phyloP scores from a whole-genome alignment of 306 rosid genomes.

The Amphicarpaea edgeworthii region DNA sequence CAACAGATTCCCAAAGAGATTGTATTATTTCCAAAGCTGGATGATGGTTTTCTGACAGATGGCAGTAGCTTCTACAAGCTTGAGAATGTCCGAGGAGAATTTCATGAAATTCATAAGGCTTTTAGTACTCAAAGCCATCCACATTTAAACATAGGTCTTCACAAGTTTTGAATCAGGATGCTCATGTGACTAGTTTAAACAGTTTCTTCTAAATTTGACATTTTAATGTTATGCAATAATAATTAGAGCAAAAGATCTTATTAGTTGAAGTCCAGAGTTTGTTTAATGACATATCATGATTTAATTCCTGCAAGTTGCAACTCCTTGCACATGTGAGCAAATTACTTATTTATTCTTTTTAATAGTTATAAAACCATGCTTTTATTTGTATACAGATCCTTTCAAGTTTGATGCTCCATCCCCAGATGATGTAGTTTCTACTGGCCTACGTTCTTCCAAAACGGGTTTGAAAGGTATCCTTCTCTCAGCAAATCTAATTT shows the following conservation, averaged over 20 bases:
- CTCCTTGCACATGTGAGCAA: constrained; percentile 43
- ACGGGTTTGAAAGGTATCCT: constrained; percentile 73
- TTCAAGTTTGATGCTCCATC: constrained; percentile 94
- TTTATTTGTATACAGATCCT: constrained; percentile 65
- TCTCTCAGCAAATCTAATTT: constrained; percentile 39
- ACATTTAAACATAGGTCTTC: constrained; percentile 77
- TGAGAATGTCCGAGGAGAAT: constrained; percentile 74
- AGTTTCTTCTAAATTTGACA: constrained; percentile 45
- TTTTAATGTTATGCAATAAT: constrained; percentile 33
- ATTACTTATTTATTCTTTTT: constrained; percentile 32
- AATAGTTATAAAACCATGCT: constrained; percentile 40
- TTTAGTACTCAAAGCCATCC: constrained; percentile 62
- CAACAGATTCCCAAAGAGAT: constrained; percentile 67
- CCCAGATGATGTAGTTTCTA: constrained; percentile 84
- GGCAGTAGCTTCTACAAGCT: constrained; percentile 69
- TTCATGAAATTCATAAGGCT: constrained; percentile 72
- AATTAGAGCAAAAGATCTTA: constrained; percentile 25
- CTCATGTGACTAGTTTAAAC: constrained; percentile 51
- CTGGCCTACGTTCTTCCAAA: constrained; percentile 79
- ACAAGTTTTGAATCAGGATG: constrained; percentile 56
- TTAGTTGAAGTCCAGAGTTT: constrained; percentile 23
- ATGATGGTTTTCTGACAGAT: constrained; percentile 66
- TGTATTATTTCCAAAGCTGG: constrained; percentile 67
- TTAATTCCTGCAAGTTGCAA: constrained; percentile 38
- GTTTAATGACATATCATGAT: constrained; percentile 26